Percentiles rank a stretch among this genome's conserved stretches.
Conservation (phyloP, 139 green algal genomes). For the Mychonastes homosphaera region DNA sequence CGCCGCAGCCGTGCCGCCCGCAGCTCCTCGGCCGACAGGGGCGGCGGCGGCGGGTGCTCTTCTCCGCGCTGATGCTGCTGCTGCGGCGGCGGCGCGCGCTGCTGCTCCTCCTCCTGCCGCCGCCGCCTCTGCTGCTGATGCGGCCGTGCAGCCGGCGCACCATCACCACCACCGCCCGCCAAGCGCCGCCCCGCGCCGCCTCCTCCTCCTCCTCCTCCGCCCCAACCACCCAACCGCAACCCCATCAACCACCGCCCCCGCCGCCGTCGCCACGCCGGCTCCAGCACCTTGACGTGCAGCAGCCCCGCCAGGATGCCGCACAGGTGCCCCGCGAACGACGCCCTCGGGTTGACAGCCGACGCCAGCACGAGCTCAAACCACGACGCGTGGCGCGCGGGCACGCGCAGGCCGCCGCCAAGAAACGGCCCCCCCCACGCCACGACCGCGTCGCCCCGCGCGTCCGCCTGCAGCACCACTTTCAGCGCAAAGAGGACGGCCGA, state of each 20-base stretch:
- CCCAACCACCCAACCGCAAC: too few relatives aligned
- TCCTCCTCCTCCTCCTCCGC: too few relatives aligned
- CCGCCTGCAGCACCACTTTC: constrained; percentile 50
- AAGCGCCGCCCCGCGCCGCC: too few relatives aligned
- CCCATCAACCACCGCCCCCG: too few relatives aligned
- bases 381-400: background rate
- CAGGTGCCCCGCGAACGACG: constrained; percentile 64
- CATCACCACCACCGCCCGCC: too few relatives aligned
- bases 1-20: constrained; percentile 3
- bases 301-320: constrained; percentile 51
- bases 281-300: constrained; percentile 38
- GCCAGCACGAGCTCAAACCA: constrained; percentile 62
- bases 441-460: constrained; percentile 24
- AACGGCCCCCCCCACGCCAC: constrained; percentile 3
- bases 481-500: constrained; percentile 63
- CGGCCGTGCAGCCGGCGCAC: too few relatives aligned
- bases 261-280: background rate
- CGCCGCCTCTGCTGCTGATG: background rate
- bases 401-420: background rate
- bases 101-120: constrained; percentile 1
- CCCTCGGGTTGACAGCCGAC: constrained; percentile 42
- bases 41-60: background rate
- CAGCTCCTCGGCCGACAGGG: constrained; percentile 13
- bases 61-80: background rate
- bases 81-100: background rate